Conservation (phyloP, 1,139 yeast genomes). For the Hyphopichia buzzinii region DNA sequence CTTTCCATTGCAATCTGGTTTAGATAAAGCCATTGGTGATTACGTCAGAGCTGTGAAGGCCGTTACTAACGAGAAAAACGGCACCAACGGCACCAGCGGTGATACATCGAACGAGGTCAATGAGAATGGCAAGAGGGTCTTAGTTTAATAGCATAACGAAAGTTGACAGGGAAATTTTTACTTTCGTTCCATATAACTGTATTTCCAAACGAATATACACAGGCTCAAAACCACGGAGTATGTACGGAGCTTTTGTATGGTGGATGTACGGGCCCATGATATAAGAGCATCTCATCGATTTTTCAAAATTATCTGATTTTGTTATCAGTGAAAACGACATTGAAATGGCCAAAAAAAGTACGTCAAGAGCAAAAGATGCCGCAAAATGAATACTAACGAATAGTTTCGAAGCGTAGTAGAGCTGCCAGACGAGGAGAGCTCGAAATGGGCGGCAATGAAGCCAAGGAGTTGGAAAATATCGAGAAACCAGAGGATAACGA, state of each 20-base stretch:
- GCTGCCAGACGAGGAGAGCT: constrained; percentile 70
- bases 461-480: constrained; percentile 46
- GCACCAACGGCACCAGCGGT: constrained; percentile 3
- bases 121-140: constrained; percentile 28
- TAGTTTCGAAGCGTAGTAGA: constrained; percentile 67
- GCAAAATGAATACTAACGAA: constrained; percentile 12
- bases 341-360: constrained; percentile 6
- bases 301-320: too few relatives aligned
- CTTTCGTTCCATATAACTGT: too few relatives aligned
- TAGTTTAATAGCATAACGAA: constrained; percentile 9
- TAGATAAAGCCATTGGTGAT: constrained; percentile 31
- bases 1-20: constrained; percentile 26
- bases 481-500: constrained; percentile 61
- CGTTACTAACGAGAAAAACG: constrained; percentile 8
- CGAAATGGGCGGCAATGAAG: constrained; percentile 35
- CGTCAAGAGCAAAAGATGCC: neutral
- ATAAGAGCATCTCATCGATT: too few relatives aligned
- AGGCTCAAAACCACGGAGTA: too few relatives aligned
- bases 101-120: constrained; percentile 13
- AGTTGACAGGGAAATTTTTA: too few relatives aligned
- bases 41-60: constrained; percentile 29
- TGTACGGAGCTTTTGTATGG: too few relatives aligned
- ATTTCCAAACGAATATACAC: too few relatives aligned
- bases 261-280: too few relatives aligned
- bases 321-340: too few relatives aligned